Conservation (phyloP, 257 asterid species). For the Salvia miltiorrhiza region DNA sequence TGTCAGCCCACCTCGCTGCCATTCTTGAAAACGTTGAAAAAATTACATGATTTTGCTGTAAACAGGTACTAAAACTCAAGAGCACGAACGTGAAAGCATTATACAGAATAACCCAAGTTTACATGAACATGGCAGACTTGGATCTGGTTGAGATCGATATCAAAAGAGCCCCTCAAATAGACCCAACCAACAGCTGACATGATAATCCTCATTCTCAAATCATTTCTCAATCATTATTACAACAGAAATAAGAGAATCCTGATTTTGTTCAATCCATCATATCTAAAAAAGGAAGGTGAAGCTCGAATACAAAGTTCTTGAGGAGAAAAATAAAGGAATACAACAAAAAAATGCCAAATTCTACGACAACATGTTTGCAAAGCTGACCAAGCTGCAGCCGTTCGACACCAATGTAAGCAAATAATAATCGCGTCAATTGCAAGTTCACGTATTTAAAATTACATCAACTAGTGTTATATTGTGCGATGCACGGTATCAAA, state of each 20-base stretch:
- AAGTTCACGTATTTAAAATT: no score
- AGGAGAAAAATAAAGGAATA: constrained; percentile 56
- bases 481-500: no score
- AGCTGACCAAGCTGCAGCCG: constrained; percentile 33
- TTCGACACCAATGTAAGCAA: constrained; percentile 31
- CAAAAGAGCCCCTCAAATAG: constrained; percentile 77
- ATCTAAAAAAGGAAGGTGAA: constrained; percentile 43
- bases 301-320: constrained; percentile 49
- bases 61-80: constrained; percentile 72
- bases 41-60: background rate
- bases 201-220: no score
- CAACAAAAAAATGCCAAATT: constrained; percentile 56
- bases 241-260: background rate
- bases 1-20: no score
- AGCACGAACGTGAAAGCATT: constrained; percentile 74
- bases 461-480: no score
- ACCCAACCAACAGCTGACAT: constrained; percentile 77
- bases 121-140: constrained; percentile 60
- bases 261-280: background rate
- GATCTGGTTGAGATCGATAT: constrained; percentile 71
- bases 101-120: constrained; percentile 72
- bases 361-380: constrained; percentile 56
- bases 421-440: no score
- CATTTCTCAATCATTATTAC: background rate
- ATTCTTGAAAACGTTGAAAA: no score